Base-by-base conservation (phyloP, 768 basidiomycete genomes). In the Suillus brevipes region DNA sequence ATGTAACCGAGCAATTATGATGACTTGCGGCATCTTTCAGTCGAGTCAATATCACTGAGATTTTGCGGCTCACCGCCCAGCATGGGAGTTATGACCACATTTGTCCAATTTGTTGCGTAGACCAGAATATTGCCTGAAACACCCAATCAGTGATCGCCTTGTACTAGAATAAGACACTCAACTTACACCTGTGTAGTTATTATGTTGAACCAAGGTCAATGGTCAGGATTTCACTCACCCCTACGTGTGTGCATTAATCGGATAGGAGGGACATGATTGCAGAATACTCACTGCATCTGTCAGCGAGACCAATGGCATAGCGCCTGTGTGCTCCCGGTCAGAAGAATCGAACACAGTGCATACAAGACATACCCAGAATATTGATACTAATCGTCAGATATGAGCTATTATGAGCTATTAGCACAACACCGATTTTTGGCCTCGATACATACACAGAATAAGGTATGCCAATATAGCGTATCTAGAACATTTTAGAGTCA, bases 61-160 rank as follows among this genome's bases (percentile, higher is more conserved):
- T n/a, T 5, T 45, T n/a, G 43, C 43, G n/a, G 9, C 43, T 45
- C 9, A 45, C 43, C 20, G 9, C 10, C 9, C 20, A 45, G 4
- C 43, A n/a, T 45, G 10, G 43, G 9, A 45, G 1, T 1, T 0
- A 10, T 1, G 9, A 5, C 43, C 9, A 12, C 0, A 45, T 0
- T n/a, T 10, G 4, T n/a, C 9, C 4, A 3, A n/a, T 10, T n/a
- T 4, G 0, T 0, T 10, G 9, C 0, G 20, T n/a, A n/a, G 20
- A 10, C 4, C 3, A 2, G 0, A 2, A 45, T 45, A 10, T 2
- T 12, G 9, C 43, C 43, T 45, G 20, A 38, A 23, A 8, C 12
- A 16, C 8, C 4, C 34, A 16, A 23, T 57, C 25, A 57, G 36
- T 12, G 56, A 38, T 23, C 2, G 6, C 2, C 14, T 57, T 36